phyloP scores from a whole-genome alignment of 192 early-diverging fungal species.

The Gigaspora rosea region DNA sequence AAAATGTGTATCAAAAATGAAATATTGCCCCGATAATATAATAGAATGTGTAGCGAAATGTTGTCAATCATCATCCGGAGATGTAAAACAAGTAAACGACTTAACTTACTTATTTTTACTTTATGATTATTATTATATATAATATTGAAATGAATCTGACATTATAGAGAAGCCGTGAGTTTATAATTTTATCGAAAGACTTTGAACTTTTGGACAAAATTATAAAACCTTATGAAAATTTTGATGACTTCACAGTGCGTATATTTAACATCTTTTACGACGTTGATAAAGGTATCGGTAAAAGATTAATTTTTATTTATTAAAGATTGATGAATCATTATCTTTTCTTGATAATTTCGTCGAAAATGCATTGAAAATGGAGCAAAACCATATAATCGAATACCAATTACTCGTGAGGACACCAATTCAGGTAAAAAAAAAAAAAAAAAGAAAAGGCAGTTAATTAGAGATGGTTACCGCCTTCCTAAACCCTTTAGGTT shows the following conservation, averaged over 20 bases:
- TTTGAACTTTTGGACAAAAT: conserved; percentile 2
- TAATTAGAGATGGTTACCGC: too few species aligned
- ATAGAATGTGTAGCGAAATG: conserved; percentile 8
- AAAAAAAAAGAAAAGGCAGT: too few species aligned
- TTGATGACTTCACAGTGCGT: not conserved
- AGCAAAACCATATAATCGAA: conserved; percentile 19
- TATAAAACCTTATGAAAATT: not conserved
- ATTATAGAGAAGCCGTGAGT: conserved; percentile 20
- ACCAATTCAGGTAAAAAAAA: not conserved
- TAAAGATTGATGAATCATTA: conserved; percentile 26
- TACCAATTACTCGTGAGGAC: conserved; percentile 1
- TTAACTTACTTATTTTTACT: not conserved
- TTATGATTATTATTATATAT: not conserved
- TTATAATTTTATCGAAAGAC: conserved; percentile 2
- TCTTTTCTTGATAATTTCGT: conserved; percentile 25
- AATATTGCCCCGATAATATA: conserved; percentile 10
- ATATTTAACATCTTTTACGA: not conserved
- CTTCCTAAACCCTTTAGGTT: too few species aligned
- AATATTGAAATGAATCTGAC: too few species aligned
- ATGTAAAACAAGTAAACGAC: conserved; percentile 10
- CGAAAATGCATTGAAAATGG: conserved; percentile 23
- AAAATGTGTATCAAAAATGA: conserved; percentile 22
- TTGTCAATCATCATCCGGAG: not conserved
- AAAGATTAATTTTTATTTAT: not conserved
- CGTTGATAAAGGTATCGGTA: not conserved